Percentiles rank a stretch among this genome's conserved stretches.
phyloP scores from a whole-genome alignment of 225 moss, liverwort and hornwort genomes.

The Pleurozium schreberi region DNA sequence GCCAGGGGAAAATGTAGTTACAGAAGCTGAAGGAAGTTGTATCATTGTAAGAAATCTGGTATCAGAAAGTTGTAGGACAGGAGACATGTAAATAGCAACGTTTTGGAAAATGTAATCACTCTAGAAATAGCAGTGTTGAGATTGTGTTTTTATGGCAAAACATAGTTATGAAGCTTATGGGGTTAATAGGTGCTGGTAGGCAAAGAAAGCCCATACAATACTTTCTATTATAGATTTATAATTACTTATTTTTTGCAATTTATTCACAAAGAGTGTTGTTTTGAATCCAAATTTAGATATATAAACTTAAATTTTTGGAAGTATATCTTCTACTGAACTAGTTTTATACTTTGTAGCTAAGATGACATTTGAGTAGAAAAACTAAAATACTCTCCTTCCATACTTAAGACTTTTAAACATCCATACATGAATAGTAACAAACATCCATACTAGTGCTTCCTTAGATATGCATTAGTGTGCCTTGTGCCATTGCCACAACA shows the following conservation, averaged over 20 bases:
- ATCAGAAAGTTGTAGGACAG: not conserved
- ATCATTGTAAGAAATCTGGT: not conserved
- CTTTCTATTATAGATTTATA: not conserved
- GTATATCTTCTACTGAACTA: not conserved
- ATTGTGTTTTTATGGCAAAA: not conserved
- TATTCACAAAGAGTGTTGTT: not conserved
- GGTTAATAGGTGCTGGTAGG: accelerated
- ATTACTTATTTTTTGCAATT: not conserved
- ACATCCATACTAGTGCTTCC: too few species aligned
- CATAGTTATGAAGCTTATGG: not conserved
- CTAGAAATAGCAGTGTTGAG: not conserved
- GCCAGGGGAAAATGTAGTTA: not conserved
- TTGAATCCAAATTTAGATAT: not conserved
- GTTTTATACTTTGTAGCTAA: not conserved
- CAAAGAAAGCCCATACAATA: not conserved
- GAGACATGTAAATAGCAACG: not conserved
- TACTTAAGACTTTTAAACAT: not conserved
- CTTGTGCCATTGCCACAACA: too few species aligned
- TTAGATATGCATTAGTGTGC: not conserved
- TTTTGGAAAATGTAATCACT: not conserved
- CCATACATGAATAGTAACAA: too few species aligned
- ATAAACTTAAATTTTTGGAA: not conserved
- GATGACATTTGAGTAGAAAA: not conserved
- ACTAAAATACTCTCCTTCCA: not conserved
- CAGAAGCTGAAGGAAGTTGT: not conserved